Evolutionary conservation across 163 green algal genomes (phyloP).

Genomic region (Scenedesmus sp.): DNA sequence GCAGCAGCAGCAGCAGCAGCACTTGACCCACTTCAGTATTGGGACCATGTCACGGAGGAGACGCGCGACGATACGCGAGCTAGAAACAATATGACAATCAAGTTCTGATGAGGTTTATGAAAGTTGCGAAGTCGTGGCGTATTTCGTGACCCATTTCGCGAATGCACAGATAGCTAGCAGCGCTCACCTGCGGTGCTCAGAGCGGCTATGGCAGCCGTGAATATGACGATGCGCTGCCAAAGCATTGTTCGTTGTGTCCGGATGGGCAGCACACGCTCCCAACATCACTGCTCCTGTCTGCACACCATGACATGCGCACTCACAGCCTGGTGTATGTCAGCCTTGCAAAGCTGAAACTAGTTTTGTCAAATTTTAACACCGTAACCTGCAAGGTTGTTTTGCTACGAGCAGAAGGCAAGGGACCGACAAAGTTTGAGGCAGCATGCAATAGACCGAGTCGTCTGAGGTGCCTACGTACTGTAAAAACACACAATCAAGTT

Average conservation of each 20-base stretch:
- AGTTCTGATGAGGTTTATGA: neutral
- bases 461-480: too few relatives aligned
- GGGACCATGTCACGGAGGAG: neutral
- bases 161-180: neutral
- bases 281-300: neutral
- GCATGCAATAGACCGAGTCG: too few relatives aligned
- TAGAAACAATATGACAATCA: too few relatives aligned
- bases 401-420: too few relatives aligned
- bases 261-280: neutral
- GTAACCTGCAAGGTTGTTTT: too few relatives aligned
- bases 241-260: neutral
- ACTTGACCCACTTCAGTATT: neutral
- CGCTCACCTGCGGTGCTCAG: neutral
- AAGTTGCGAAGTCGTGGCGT: neutral
- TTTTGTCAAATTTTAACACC: too few relatives aligned
- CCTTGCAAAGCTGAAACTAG: too few relatives aligned
- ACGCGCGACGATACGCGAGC: too few relatives aligned
- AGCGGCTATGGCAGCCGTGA: neutral
- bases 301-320: neutral
- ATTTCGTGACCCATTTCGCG: neutral
- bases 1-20: neutral
- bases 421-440: too few relatives aligned
- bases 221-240: neutral
- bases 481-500: too few relatives aligned
- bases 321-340: neutral